Evolutionary conservation across 345 rosid species (phyloP), one percentile per base, ranked within the genome.

Genomic region (Brassica cretica): DNA sequence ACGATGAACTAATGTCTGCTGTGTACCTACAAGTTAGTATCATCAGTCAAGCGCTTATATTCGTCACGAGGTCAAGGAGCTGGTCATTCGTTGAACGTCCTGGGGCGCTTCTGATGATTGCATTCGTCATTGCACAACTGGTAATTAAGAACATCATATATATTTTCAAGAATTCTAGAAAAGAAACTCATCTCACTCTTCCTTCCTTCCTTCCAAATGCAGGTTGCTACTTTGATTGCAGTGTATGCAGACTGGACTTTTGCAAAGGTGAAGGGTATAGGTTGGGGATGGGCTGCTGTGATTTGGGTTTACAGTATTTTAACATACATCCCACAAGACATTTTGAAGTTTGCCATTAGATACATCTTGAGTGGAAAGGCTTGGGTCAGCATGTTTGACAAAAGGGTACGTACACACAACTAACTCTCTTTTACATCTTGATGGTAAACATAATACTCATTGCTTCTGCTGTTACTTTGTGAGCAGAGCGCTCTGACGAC

Each of bases 311-410:
- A 84, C 83, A 94, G 98, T 72, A 10, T 91, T 33, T 74, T 94
- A 46, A 82, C 85, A 84, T 94, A 91, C 56, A 0, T 91, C 53
- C 98, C 98, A 4, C 93, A 88, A 2, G 98, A 94, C 78, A 0
- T 88, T 33, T 66, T 94, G 81, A 94, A 94, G 83, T 94, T 94
- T 56, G 85, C 89, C 63, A 91, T 87, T 66, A 88, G 98, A 61
- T 94, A 91, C 82, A 87, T 91, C 73, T 84, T 94, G 73, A 91
- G 93, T 29, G 97, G 97, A 76, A 89, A 87, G 85, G 97, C 97
- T 19, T 94, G 98, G 98, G 25, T 32, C 53, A 92, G 88, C 82
- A 21, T 94, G 73, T 85, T 91, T 9, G 90, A 94, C 25, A 92
- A 91, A 83, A 94, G 88, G 93, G 97, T 90, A 81, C 12, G 97